Evolutionary conservation across 495 filamentous ascomycete species (phyloP), one percentile per base, ranked within the genome.

Genomic region (Trichoderma parareesei): DNA sequence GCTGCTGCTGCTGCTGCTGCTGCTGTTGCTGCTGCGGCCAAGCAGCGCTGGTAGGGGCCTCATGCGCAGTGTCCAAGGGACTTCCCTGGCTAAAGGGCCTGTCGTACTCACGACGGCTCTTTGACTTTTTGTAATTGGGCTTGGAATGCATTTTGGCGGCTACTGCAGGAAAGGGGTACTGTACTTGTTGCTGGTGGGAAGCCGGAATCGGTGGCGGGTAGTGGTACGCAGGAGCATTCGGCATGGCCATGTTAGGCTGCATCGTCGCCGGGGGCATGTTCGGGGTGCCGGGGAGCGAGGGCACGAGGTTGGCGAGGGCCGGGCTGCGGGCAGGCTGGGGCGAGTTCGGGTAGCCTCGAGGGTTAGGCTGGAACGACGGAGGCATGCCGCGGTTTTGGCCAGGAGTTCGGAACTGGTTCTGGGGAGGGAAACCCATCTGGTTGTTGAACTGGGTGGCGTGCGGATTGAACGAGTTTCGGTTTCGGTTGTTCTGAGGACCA

Each of bases 291-390:
- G 87, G 87, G 68, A 91, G 85, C 4, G 87, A 84, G 63, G 82
- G 84, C 13, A 10, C 76, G 18, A 89, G 73, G 9, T 87, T 87
- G 5, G 92, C 76, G 18, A 89, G 73, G 9, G 87, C 88, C 5
- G 92, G 92, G 74, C 91, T 96, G 61, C 90, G 69, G 42, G 81
- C 75, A 64, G 84, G 83, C 64, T 87, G 84, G 13, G 89, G 88
- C 7, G 88, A 90, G 77, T 85, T 87, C 33, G 85, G 81, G 75
- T 82, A 87, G 55, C 77, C 88, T 78, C 35, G 82, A 80, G 61
- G 79, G 81, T 64, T 85, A 84, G 75, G 74, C 69, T 87, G 85
- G 71, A 87, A 92, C 55, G 87, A 83, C 67, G 85, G 80, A 33
- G 79, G 75, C 83, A 91, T 90, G 64, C 82, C 86, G 60, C 89